These are phyloP conservation scores for Fusarium torreyae DNA, from an alignment of 2,329 filamentous ascomycete genomes.

Conservation along the genomic window DNA sequence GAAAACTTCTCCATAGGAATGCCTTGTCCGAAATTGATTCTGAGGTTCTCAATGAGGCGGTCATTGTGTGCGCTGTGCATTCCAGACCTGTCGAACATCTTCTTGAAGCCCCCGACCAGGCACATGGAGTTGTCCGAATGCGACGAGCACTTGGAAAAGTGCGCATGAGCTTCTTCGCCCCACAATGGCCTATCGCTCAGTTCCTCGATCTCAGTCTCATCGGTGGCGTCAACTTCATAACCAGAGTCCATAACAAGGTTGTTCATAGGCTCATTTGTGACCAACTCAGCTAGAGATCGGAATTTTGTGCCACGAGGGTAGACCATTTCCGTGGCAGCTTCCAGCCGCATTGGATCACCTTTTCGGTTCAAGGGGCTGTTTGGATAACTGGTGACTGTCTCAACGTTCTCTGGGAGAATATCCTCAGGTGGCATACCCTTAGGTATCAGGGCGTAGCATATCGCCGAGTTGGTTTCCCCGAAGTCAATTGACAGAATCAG, in stretches of 20 bases:
- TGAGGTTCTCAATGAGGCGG: background rate
- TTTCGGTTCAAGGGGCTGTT: too few species aligned
- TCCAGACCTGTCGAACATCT: background rate
- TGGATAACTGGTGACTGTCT: background rate
- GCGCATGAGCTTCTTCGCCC: constrained; percentile 1
- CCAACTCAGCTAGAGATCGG: background rate
- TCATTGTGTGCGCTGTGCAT: background rate
- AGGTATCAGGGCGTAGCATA: background rate
- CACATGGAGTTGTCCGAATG: background rate
- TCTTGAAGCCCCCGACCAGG: constrained; percentile 3
- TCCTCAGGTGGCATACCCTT: background rate
- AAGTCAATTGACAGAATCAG: constrained; percentile 6
- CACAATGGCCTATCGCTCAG: background rate
- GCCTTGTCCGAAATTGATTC: too few species aligned
- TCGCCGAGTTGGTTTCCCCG: constrained; percentile 8
- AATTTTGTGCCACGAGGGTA: constrained; percentile 1
- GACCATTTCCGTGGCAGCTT: constrained; percentile 6
- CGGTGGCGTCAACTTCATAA: background rate
- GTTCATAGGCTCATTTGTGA: background rate
- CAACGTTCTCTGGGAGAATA: background rate
- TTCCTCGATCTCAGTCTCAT: background rate
- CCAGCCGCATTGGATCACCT: background rate
- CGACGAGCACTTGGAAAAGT: background rate
- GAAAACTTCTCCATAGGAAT: too few species aligned
- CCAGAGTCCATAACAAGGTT: background rate